phyloP scores from a whole-genome alignment of 1,139 yeast species.

The Taphrina pruni region DNA sequence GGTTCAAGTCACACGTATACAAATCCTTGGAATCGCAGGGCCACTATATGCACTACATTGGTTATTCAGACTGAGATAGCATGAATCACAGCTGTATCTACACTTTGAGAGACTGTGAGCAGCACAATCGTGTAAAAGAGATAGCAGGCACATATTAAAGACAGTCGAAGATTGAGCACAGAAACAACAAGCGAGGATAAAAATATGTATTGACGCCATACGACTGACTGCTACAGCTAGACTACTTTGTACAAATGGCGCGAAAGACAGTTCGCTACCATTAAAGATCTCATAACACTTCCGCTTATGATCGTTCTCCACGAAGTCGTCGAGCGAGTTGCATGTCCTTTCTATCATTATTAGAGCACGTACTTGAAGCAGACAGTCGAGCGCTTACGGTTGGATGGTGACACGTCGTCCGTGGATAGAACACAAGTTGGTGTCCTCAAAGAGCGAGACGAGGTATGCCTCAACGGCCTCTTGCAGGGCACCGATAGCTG shows the following conservation, averaged over 20 bases:
- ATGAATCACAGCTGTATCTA: no score
- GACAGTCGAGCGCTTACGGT: conserved; percentile 54
- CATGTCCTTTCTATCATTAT: conserved; percentile 74
- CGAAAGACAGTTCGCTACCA: not conserved
- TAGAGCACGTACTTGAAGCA: not conserved
- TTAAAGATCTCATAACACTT: not conserved
- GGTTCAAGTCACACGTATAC: no score
- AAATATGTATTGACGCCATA: conserved; percentile 27
- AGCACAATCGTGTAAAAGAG: no score
- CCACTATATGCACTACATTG: no score
- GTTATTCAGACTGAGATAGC: no score
- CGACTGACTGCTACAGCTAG: conserved; percentile 20
- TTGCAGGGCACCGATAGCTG: conserved; percentile 98
- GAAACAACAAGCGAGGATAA: conserved; percentile 2
- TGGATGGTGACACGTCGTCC: conserved; percentile 99
- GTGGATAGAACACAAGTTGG: conserved; percentile 98
- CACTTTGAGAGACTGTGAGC: no score
- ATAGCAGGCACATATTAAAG: not conserved
- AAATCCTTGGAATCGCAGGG: no score
- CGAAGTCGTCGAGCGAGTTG: conserved; percentile 99
- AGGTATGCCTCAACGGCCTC: conserved; percentile 99
- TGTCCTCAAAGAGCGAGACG: conserved; percentile 83
- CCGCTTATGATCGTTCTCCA: conserved; percentile 62
- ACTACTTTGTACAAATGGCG: conserved; percentile 22
- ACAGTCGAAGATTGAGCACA: not conserved